phyloP scores from a whole-genome alignment of 2,329 filamentous ascomycete species.

The Chaetomium globosum region DNA sequence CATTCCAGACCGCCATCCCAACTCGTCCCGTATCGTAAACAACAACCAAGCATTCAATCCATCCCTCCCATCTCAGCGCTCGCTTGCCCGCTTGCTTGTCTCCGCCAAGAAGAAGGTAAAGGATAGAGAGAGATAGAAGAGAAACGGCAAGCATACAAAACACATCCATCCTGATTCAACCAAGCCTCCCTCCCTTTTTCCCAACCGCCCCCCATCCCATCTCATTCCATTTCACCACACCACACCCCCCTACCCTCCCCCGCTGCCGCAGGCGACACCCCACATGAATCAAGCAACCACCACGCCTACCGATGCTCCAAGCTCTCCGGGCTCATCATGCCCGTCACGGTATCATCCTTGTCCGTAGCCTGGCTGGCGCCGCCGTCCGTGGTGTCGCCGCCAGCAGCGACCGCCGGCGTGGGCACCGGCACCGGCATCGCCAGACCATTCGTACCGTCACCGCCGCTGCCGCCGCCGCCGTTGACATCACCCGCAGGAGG shows the following conservation, averaged over 20 bases:
- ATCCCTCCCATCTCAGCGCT: not conserved
- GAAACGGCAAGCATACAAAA: not conserved
- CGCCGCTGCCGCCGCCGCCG: not conserved
- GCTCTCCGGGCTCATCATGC: constrained; percentile 85
- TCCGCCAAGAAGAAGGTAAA: not conserved
- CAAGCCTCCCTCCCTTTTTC: not conserved
- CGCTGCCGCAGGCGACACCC: not conserved
- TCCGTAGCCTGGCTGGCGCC: constrained; percentile 65
- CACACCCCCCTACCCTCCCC: too few relatives aligned
- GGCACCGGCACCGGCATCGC: constrained; percentile 49
- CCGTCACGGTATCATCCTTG: constrained; percentile 60
- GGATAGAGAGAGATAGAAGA: not conserved
- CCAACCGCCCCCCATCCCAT: not conserved
- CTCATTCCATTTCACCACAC: not conserved
- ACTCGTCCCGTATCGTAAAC: not conserved
- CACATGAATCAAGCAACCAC: not conserved
- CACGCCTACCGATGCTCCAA: constrained; percentile 50
- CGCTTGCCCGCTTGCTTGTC: not conserved
- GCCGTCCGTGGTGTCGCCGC: constrained; percentile 53
- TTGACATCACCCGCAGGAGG: too few relatives aligned
- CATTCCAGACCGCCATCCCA: not conserved
- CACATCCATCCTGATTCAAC: not conserved
- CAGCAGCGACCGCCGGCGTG: not conserved
- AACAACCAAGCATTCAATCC: not conserved
- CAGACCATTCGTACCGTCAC: constrained; percentile 40